Conservation (phyloP, 228 moss, liverwort and hornwort species). For the Sphagnum fallax region DNA sequence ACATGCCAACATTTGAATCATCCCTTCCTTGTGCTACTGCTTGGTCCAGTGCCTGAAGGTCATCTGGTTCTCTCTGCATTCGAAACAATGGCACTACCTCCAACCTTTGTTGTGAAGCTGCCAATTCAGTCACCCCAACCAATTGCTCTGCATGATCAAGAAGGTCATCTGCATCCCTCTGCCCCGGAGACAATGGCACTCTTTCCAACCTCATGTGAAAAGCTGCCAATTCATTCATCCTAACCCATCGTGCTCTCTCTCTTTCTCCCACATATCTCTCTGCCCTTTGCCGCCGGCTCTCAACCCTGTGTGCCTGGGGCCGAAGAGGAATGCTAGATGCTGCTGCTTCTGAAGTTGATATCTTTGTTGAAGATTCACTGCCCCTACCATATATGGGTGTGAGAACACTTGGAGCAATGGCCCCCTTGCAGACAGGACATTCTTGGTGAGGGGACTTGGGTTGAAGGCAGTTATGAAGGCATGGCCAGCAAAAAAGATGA, state of each 20-base stretch:
- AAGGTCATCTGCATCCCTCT: no score
- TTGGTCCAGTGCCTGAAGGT: not conserved
- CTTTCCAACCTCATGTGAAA: no score
- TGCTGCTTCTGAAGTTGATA: not conserved
- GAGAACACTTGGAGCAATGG: not conserved
- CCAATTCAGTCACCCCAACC: not conserved
- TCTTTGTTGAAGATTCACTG: not conserved
- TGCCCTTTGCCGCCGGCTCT: not conserved
- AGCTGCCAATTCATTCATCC: no score
- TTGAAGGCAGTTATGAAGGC: conserved; percentile 2
- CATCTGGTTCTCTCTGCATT: not conserved
- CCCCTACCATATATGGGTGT: conserved; percentile 7
- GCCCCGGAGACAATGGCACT: no score
- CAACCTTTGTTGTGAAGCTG: not conserved
- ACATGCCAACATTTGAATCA: not conserved
- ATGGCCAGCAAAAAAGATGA: conserved; percentile 10
- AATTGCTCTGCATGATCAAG: no score
- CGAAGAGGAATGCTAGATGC: not conserved
- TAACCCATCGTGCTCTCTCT: not conserved
- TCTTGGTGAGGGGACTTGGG: conserved; percentile 1
- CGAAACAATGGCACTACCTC: not conserved
- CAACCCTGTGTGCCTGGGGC: not conserved
- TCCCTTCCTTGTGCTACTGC: not conserved
- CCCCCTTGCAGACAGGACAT: conserved; percentile 6
- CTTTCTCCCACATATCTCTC: not conserved